Evolutionary conservation across 345 rosid species (phyloP).

Genomic region (Populus tremula): DNA sequence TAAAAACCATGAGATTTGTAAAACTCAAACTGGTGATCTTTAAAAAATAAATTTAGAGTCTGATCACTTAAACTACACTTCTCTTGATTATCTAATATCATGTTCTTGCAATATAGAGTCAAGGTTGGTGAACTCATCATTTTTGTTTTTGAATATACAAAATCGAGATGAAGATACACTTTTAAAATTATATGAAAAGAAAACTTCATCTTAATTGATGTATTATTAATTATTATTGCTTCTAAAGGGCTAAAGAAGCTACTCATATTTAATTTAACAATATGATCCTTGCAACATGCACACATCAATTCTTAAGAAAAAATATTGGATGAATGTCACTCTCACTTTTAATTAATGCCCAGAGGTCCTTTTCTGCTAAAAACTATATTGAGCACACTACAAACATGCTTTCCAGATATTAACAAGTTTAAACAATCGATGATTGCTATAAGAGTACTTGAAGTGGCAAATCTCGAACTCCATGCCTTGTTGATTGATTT

Average conservation of each 20-base stretch:
- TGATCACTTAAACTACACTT: accelerated
- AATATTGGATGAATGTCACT: neutral
- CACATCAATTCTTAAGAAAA: neutral
- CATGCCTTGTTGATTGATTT: neutral
- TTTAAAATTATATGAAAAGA: no score
- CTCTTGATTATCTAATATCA: accelerated
- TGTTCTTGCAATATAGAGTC: no score
- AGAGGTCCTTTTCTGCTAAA: neutral
- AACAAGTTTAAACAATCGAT: neutral
- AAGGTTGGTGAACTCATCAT: no score
- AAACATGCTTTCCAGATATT: neutral
- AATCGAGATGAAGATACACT: no score
- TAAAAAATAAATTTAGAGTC: accelerated
- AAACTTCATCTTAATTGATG: no score
- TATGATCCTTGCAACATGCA: neutral
- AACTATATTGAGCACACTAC: neutral
- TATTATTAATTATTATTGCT: neutral
- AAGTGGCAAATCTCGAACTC: neutral
- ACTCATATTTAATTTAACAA: neutral
- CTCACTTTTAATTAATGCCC: neutral
- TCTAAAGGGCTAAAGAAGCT: neutral
- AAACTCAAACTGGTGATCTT: no score
- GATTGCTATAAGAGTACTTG: neutral
- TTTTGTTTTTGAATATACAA: no score
- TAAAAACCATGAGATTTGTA: no score